These are phyloP conservation scores for Clavispora santaluciae DNA, from an alignment of 805 yeast species.

Conservation along the genomic window DNA sequence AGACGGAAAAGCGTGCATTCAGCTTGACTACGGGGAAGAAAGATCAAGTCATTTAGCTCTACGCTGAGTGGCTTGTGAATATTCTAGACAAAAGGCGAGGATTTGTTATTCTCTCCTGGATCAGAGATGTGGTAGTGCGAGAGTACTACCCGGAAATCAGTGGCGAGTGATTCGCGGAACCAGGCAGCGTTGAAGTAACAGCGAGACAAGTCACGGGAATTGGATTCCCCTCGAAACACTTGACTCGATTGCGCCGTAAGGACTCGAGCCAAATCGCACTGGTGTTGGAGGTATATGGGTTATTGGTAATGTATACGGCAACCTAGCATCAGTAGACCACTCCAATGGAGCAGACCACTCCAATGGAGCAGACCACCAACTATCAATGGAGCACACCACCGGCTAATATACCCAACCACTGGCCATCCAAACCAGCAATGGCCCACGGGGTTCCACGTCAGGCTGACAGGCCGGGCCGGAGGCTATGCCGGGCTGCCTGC, in stretches of 20 bases:
- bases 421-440: no score
- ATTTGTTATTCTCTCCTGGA: not conserved
- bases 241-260: not conserved
- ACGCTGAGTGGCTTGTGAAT: constrained; percentile 15
- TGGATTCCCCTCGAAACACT: not conserved
- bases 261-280: not conserved
- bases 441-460: no score
- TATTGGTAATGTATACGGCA: no score
- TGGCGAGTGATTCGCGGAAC: constrained; percentile 15
- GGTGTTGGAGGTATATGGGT: not conserved
- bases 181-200: constrained; percentile 2
- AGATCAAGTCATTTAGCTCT: constrained; percentile 19
- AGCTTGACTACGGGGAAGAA: constrained; percentile 40
- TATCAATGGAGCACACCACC: no score
- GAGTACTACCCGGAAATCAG: constrained; percentile 20
- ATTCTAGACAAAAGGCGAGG: not conserved
- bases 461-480: no score
- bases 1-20: constrained; percentile 34
- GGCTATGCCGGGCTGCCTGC: not conserved
- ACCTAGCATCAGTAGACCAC: no score
- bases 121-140: constrained; percentile 21
- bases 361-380: no score
- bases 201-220: not conserved
- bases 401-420: no score
- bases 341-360: no score